These are phyloP conservation scores for Halenospora varia DNA, from an alignment of 495 filamentous ascomycete genomes.

Conservation along the genomic window DNA sequence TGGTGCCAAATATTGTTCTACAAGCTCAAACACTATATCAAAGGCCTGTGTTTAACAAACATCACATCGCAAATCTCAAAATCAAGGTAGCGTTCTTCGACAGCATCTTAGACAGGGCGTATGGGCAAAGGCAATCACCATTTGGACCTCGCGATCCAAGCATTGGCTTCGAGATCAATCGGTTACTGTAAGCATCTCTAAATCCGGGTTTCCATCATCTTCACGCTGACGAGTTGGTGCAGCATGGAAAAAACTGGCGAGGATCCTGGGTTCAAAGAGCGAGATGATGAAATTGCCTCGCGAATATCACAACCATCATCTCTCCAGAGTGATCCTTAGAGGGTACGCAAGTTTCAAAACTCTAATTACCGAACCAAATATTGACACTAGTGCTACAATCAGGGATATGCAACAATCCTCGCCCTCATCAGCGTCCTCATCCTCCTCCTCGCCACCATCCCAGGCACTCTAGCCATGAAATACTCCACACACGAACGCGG, in stretches of 20 bases:
- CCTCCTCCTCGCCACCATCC: neutral
- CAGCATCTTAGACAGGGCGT: too few relatives aligned
- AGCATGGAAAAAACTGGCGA: neutral
- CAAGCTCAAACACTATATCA: too few relatives aligned
- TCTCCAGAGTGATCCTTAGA: neutral
- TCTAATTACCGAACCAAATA: neutral
- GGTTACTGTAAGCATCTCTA: neutral
- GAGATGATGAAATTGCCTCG: neutral
- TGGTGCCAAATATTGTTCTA: too few relatives aligned
- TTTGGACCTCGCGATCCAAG: neutral
- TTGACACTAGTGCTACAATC: neutral
- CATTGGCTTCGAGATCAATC: neutral
- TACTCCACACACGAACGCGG: neutral
- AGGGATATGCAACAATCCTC: neutral
- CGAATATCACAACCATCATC: neutral
- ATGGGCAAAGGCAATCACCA: neutral
- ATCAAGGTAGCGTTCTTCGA: too few relatives aligned
- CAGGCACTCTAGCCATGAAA: neutral
- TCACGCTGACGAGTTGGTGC: neutral
- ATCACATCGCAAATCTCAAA: too few relatives aligned
- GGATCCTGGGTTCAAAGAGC: neutral
- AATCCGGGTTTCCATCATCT: neutral
- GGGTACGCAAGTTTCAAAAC: neutral
- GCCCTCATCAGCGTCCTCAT: neutral
- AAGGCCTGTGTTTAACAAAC: too few relatives aligned